phyloP scores from a whole-genome alignment of 257 asterid genomes.

The Ilex aquifolium region DNA sequence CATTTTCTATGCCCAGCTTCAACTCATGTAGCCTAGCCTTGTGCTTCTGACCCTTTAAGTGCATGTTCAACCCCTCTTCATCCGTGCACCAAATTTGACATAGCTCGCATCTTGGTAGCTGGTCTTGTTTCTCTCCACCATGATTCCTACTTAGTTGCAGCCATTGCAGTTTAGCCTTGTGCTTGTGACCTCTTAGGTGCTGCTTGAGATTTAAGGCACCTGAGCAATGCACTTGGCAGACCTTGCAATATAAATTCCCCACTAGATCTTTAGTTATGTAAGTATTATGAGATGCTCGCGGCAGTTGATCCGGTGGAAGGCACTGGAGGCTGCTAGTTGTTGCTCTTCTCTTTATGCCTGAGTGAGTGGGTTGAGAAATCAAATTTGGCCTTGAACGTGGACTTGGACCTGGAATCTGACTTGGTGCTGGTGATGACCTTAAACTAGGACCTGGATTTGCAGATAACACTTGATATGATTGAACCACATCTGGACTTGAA shows the following conservation, averaged over 20 bases:
- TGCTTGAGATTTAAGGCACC: conserved; percentile 20
- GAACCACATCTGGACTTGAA: not conserved
- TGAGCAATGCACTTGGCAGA: conserved; percentile 42
- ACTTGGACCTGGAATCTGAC: conserved; percentile 1
- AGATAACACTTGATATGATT: too few species aligned
- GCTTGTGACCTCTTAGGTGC: conserved; percentile 47
- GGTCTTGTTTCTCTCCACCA: not conserved
- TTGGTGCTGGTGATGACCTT: not conserved
- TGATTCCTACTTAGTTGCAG: conserved; percentile 7
- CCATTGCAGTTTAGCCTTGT: conserved; percentile 38
- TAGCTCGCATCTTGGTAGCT: conserved; percentile 27
- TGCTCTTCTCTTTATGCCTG: conserved; percentile 24
- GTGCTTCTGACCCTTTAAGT: conserved; percentile 54
- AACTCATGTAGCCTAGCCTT: conserved; percentile 29
- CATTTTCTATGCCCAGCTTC: conserved; percentile 8
- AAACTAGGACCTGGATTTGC: too few species aligned
- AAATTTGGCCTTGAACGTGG: not conserved
- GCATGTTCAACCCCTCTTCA: conserved; percentile 19
- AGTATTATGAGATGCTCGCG: too few species aligned
- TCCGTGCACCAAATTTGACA: conserved; percentile 48
- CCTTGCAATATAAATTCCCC: conserved; percentile 20
- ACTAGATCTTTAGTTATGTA: not conserved
- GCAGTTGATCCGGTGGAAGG: not conserved
- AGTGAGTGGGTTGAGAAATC: conserved; percentile 8
- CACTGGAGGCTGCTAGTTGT: conserved; percentile 1